Evolutionary conservation across 805 yeast genomes (phyloP).

Genomic region (Candida parachauliodes): DNA sequence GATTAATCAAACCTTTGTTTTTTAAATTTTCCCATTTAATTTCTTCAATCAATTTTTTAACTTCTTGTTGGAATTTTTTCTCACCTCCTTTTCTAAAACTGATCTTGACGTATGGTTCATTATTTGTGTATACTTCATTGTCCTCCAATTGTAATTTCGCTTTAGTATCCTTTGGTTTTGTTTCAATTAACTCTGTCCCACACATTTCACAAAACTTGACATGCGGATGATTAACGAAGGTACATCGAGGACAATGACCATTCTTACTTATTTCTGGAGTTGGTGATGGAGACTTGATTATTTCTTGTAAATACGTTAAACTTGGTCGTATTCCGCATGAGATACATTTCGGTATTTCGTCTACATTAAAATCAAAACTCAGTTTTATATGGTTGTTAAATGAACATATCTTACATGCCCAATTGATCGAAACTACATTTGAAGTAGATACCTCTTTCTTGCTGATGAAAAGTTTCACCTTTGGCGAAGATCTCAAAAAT

Average conservation of each 20-base stretch:
- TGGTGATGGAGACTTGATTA: neutral
- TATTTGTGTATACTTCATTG: conserved; percentile 30
- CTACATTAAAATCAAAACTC: conserved; percentile 15
- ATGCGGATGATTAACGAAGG: conserved; percentile 81
- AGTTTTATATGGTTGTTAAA: conserved; percentile 46
- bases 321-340: conserved; percentile 37
- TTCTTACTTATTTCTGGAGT: neutral
- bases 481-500: conserved; percentile 76
- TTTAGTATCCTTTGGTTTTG: conserved; percentile 2
- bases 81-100: conserved; percentile 79
- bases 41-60: conserved; percentile 40
- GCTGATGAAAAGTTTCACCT: conserved; percentile 44
- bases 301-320: conserved; percentile 7
- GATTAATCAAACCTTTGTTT: conserved; percentile 32
- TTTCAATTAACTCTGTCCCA: conserved; percentile 46
- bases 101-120: conserved; percentile 49
- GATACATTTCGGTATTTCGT: conserved; percentile 31
- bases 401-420: conserved; percentile 93
- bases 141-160: conserved; percentile 25
- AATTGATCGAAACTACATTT: conserved; percentile 26
- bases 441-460: neutral
- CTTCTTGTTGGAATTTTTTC: conserved; percentile 44
- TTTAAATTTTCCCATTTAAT: conserved; percentile 46
- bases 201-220: conserved; percentile 82
- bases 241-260: conserved; percentile 52